Conservation (phyloP, 2,329 filamentous ascomycete genomes). For the Domatiomyces catenatus region DNA sequence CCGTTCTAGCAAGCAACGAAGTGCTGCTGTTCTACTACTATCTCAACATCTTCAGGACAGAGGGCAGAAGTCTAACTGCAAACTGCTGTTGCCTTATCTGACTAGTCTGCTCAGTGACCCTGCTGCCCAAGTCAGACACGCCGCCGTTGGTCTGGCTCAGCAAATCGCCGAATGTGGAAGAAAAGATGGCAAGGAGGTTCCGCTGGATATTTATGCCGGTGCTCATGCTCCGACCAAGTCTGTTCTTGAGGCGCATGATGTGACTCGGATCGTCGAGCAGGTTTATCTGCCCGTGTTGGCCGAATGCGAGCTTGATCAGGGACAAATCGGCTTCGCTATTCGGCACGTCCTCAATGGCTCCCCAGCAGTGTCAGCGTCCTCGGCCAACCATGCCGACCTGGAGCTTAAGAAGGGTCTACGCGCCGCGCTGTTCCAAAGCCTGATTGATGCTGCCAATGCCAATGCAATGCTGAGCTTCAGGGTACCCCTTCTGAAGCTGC, state of each 20-base stretch:
- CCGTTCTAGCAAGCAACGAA: slow-evolving; percentile 28
- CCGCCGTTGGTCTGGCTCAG: slow-evolving; percentile 47
- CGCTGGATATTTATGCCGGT: neutral
- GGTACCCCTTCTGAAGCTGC: slow-evolving; percentile 50
- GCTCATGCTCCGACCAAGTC: slow-evolving; percentile 22
- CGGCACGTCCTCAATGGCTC: slow-evolving; percentile 43
- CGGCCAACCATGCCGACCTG: slow-evolving; percentile 26
- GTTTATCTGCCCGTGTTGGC: slow-evolving; percentile 63
- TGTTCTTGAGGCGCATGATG: neutral
- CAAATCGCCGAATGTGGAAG: neutral
- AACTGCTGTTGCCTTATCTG: slow-evolving; percentile 69
- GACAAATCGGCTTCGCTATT: slow-evolving; percentile 52
- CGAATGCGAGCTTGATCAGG: slow-evolving; percentile 68
- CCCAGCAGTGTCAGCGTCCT: slow-evolving; percentile 20
- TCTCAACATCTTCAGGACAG: slow-evolving; percentile 35
- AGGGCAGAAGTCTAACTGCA: slow-evolving; percentile 42
- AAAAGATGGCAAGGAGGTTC: neutral
- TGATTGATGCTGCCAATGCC: slow-evolving; percentile 55
- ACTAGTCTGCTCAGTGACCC: slow-evolving; percentile 60
- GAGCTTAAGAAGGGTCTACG: slow-evolving; percentile 50
- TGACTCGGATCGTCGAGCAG: slow-evolving; percentile 45
- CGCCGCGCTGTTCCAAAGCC: slow-evolving; percentile 50
- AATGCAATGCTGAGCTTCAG: slow-evolving; percentile 59
- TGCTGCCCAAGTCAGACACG: slow-evolving; percentile 59
- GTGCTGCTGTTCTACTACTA: slow-evolving; percentile 7